Percentiles rank a stretch among this genome's conserved stretches.
Conservation (phyloP, 176 grass and related monocot genomes). For the Phyllostachys edulis region DNA sequence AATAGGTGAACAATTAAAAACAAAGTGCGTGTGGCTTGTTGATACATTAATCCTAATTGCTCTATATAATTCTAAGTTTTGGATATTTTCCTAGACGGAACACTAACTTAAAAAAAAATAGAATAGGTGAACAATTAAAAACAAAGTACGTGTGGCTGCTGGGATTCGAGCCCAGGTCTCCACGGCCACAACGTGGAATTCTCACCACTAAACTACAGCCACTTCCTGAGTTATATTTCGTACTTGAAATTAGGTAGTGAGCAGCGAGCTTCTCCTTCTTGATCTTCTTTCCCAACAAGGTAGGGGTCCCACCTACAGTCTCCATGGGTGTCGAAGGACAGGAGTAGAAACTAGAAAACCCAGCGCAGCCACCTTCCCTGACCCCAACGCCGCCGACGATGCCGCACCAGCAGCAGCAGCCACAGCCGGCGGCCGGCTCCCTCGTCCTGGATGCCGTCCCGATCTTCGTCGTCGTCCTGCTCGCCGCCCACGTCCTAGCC, state of each 20-base stretch:
- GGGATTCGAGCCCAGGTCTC: slow-evolving; percentile 98
- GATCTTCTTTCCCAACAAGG: no score
- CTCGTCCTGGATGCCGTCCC: slow-evolving; percentile 37
- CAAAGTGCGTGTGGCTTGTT: no score
- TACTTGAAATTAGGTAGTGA: no score
- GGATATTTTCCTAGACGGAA: no score
- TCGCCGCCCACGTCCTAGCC: slow-evolving; percentile 43
- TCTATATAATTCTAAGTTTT: no score
- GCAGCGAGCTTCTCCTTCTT: no score
- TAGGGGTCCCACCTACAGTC: no score
- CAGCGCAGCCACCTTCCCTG: background rate
- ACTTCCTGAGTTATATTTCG: background rate
- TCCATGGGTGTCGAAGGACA: background rate
- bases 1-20: no score
- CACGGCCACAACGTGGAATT: slow-evolving; percentile 97
- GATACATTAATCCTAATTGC: no score
- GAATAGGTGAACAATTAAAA: no score
- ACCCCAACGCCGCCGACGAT: slow-evolving; percentile 2
- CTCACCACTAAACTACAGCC: slow-evolving; percentile 97
- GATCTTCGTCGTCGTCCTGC: slow-evolving; percentile 40
- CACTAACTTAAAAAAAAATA: no score
- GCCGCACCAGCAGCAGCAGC: slow-evolving; percentile 13
- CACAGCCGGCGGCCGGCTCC: background rate
- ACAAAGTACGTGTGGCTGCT: slow-evolving; percentile 13
- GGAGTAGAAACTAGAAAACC: background rate